phyloP scores from a whole-genome alignment of 371 early-diverging fungal genomes.

The Apophysomyces ossiformis region DNA sequence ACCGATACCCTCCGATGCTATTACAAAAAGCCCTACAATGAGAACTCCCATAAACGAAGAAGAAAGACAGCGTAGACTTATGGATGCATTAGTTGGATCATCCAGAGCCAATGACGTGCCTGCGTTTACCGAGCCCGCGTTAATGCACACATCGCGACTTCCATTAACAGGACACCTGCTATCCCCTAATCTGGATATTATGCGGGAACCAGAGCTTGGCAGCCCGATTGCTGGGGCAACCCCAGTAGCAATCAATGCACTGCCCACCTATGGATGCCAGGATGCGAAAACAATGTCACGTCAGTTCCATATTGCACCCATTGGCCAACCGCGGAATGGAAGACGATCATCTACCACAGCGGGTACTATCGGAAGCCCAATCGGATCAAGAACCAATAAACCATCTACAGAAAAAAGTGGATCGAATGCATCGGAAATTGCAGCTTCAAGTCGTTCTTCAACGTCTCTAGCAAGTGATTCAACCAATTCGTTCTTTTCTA shows the following conservation, averaged over 20 bases:
- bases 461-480: conserved; percentile 1
- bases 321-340: conserved; percentile 16
- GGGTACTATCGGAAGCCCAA: conserved; percentile 16
- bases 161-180: not conserved
- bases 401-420: not conserved
- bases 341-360: conserved; percentile 11
- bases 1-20: too few relatives aligned
- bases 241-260: not conserved
- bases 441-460: conserved; percentile 1
- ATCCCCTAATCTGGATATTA: not conserved
- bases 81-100: conserved; percentile 19
- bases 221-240: not conserved
- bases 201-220: not conserved
- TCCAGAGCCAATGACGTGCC: not conserved
- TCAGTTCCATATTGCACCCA: conserved; percentile 7
- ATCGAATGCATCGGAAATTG: not conserved
- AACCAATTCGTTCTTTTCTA: conserved; percentile 29
- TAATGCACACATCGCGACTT: not conserved
- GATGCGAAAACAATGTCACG: not conserved
- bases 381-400: conserved; percentile 1
- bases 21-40: not conserved
- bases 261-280: not conserved
- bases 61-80: conserved; percentile 16
- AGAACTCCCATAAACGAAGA: not conserved
- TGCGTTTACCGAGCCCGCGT: not conserved